Evolutionary conservation across 768 basidiomycete genomes (phyloP), one percentile per base, ranked within the genome.

Genomic region (Leccinum broughii): DNA sequence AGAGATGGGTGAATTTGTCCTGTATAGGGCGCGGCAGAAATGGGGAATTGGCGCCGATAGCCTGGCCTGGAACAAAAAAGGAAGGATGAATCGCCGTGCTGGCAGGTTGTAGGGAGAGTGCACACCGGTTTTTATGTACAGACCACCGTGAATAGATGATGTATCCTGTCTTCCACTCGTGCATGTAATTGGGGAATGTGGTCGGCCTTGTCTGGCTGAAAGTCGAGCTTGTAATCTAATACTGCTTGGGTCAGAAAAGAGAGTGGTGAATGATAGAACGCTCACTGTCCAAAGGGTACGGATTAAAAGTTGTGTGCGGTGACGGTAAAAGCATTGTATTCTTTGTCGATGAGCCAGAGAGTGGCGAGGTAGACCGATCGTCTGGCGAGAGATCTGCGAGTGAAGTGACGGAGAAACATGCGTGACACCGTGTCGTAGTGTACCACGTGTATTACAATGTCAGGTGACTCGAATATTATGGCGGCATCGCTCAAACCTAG

Each of bases 211-310:
- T 28, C 26, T 28, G 26, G 26, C 26, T 80, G 86, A 66, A 96
- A 97, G 75, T 95, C 94, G 55, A 89, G 72, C 70, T 98, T 97
- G 78, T 95, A 96, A 77, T 92, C 89, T 59, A 85, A 63, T 89
- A 91, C 88, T 90, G 17, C 17, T 41, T 17, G 39, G 39, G 7
- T 41, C 17, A 41, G 39, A 41, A 41, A 41, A 8, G 39, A 17
- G 37, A 39, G 6, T 4, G 2, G 35, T 35, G 35, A 35, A 14
- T 35, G 41, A n/a, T 6, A 22, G n/a, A 7, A 24, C 4, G 73
- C 77, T 72, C 70, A 85, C 84, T 39, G 80, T 76, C 75, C 78
- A 83, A 7, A 80, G 69, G 4, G 84, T 84, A 39, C 81, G 74
- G 24, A 26, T 26, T 26, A 26, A 54, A 80, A 51, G 68, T 81